Evolutionary conservation across 2,329 filamentous ascomycete genomes (phyloP).

Genomic region (Hymenoscyphus scutula): DNA sequence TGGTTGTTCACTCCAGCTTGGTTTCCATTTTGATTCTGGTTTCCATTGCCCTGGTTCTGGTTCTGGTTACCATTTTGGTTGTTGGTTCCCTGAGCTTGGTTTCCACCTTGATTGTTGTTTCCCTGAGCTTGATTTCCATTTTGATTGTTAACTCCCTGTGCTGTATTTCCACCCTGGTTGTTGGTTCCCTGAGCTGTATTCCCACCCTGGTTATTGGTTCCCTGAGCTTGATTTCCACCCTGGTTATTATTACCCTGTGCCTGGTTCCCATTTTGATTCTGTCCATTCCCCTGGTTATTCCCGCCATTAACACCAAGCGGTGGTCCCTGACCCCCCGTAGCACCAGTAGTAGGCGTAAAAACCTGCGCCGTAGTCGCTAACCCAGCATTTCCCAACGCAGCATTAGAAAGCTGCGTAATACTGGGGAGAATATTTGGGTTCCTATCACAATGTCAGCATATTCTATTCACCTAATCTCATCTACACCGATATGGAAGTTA

Average conservation of each 20-base stretch:
- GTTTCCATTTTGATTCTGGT: not conserved
- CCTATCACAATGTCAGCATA: constrained; percentile 13
- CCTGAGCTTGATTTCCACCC: not conserved
- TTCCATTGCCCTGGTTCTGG: not conserved
- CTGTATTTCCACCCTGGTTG: too few species aligned
- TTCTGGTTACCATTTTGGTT: too few species aligned
- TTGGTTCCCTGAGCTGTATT: not conserved
- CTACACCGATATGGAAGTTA: not conserved
- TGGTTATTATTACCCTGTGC: too few species aligned
- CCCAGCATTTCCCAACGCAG: constrained; percentile 23
- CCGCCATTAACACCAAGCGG: not conserved
- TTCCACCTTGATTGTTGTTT: not conserved
- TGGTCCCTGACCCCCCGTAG: not conserved
- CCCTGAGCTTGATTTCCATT: not conserved
- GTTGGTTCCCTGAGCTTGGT: not conserved
- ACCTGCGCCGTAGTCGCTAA: constrained; percentile 21
- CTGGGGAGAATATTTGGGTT: constrained; percentile 32
- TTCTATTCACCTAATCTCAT: not conserved
- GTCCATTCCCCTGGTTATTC: not conserved
- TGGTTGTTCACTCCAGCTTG: not conserved
- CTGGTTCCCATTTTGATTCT: too few species aligned
- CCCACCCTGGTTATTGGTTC: not conserved
- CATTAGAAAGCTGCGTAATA: constrained; percentile 31
- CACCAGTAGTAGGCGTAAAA: constrained; percentile 19
- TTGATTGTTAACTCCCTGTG: not conserved